Conservation (phyloP, 108 stramenopile genomes). For the Stephanodiscus minutulus region DNA sequence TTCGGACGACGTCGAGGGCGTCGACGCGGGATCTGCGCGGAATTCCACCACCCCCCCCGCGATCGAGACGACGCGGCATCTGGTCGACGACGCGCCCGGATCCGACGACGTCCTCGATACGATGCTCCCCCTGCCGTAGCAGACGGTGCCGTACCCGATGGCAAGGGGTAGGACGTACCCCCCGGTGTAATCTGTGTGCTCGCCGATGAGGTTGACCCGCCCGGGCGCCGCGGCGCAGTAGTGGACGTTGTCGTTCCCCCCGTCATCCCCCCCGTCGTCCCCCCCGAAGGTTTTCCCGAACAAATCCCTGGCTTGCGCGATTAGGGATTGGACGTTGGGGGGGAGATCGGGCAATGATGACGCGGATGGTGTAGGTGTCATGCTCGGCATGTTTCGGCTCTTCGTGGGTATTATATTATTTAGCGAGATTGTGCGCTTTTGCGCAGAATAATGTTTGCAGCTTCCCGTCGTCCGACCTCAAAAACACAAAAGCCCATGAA, state of each 20-base stretch:
- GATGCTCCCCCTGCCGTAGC: constrained; percentile 62
- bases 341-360: constrained; percentile 11
- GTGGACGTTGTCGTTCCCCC: not conserved
- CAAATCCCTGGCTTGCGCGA: constrained; percentile 40
- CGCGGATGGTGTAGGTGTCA: not conserved
- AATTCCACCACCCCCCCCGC: constrained; percentile 38
- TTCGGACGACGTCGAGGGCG: constrained; percentile 54
- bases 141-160: constrained; percentile 77
- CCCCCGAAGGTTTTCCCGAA: constrained; percentile 29
- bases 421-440: not conserved
- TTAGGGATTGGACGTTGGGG: constrained; percentile 29
- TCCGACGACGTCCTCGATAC: constrained; percentile 15
- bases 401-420: too few relatives aligned
- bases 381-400: constrained; percentile 1
- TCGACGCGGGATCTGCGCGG: constrained; percentile 41
- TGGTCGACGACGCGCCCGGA: constrained; percentile 45
- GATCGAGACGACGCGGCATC: constrained; percentile 21
- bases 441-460: not conserved
- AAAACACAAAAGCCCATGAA: not conserved
- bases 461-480: not conserved
- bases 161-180: constrained; percentile 95
- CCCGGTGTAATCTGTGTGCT: constrained; percentile 97
- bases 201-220: constrained; percentile 91
- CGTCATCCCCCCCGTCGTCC: constrained; percentile 1
- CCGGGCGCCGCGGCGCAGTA: constrained; percentile 68